Base-by-base conservation (phyloP, 2,329 filamentous ascomycete genomes). In the Fusarium sarcochroum region DNA sequence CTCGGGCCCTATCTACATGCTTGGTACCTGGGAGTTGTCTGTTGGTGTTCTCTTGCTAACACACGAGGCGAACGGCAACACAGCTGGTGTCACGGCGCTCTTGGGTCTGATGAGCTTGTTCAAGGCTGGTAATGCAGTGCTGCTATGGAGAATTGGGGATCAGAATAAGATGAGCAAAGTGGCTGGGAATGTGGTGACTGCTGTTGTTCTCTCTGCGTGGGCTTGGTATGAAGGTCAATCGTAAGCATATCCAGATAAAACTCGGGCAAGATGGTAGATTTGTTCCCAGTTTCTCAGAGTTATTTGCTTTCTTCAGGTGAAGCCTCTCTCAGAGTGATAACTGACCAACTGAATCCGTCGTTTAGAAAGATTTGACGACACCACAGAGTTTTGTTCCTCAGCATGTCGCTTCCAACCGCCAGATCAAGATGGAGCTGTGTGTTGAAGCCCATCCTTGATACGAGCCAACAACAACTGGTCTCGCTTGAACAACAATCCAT, bases 1-100 rank as follows among this genome's bases (percentile, higher is more conserved):
- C 11, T 50, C 58, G 3, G 58, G 21, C 1, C 50, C 60, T 5
- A 57, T 63, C 7, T 50, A 50, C 6, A 46, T 63, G 58, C 6
- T 63, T 17, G 60, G 58, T 7, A 30, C 34, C 10, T 63, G 58
- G 60, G 50, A 63, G n/a, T 2, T 20, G 4, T 63, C 18, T 11
- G 14, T 63, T 2, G 58, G 58, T 3, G 4, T 41, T 1, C 35
- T 63, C 2, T 41, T 63, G 14, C 15, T 58, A 2, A 14, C 1
- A 3, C 11, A 27, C 3, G 42, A 50, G 15, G 10, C 20, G 2
- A 30, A 7, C 9, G 25, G 18, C 6, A 17, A 55, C 7, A 9
- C 9, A 6, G 15, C 20, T 15, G 44, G 58, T 3, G 14, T 58
- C 9, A 46, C 27, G 8, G 21, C 23, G 6, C 11, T 63, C 3